Conservation (phyloP, 2,329 filamentous ascomycete genomes). For the Blumeriella jaapii region DNA sequence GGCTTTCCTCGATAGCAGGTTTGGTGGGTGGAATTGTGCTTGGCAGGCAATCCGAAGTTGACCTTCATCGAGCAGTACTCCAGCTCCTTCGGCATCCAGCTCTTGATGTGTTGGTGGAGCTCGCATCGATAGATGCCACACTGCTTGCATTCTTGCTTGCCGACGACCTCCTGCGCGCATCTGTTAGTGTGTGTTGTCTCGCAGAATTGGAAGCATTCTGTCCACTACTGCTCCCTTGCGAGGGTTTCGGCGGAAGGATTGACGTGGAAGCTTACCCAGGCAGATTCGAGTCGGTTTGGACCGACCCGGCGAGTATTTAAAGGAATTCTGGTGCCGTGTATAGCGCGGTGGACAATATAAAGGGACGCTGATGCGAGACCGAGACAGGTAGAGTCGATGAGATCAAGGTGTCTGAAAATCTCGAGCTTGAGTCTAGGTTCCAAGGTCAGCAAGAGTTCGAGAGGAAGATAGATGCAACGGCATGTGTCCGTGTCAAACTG, state of each 20-base stretch:
- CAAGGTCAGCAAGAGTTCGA: too few species aligned
- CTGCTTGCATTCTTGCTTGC: slow-evolving; percentile 50
- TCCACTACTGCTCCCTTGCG: too few species aligned
- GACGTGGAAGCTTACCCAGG: too few species aligned
- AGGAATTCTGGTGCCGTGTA: slow-evolving; percentile 41
- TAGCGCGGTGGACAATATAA: slow-evolving; percentile 45
- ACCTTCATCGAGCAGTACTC: slow-evolving; percentile 52
- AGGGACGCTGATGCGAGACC: slow-evolving; percentile 46
- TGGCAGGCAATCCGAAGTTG: slow-evolving; percentile 41
- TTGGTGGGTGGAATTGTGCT: slow-evolving; percentile 32
- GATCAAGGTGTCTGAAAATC: slow-evolving; percentile 51
- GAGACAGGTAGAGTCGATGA: slow-evolving; percentile 51
- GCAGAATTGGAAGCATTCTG: too few species aligned
- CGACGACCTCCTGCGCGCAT: slow-evolving; percentile 45
- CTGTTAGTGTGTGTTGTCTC: too few species aligned
- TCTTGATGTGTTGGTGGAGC: slow-evolving; percentile 48
- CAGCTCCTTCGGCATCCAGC: slow-evolving; percentile 43
- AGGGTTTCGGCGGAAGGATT: too few species aligned
- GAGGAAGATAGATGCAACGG: too few species aligned
- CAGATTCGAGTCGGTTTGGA: slow-evolving; percentile 52
- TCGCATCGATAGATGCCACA: slow-evolving; percentile 51
- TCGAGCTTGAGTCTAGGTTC: slow-evolving; percentile 38
- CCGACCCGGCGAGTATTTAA: slow-evolving; percentile 45
- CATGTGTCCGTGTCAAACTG: too few species aligned
- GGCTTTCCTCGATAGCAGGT: slow-evolving; percentile 51